Conservation (phyloP, 805 yeast genomes). For the Myxozyma kluyveri region DNA sequence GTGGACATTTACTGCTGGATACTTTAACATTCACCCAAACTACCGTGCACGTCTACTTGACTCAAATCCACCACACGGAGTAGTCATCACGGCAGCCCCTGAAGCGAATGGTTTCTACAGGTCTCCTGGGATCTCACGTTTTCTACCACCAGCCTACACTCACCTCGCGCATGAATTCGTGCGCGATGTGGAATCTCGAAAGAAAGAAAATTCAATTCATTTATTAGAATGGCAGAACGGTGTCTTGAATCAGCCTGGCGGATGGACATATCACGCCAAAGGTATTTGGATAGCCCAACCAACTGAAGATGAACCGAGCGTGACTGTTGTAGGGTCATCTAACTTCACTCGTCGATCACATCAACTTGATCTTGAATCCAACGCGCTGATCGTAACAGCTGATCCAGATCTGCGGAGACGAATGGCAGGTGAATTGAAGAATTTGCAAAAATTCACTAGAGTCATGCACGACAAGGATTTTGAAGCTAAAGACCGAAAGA, state of each 20-base stretch:
- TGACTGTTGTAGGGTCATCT: conserved; percentile 87
- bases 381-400: conserved; percentile 73
- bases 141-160: conserved; percentile 83
- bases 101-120: conserved; percentile 90
- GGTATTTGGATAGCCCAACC: conserved; percentile 73
- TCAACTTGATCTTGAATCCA: conserved; percentile 80
- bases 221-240: conserved; percentile 88
- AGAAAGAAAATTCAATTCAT: conserved; percentile 48
- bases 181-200: conserved; percentile 46
- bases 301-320: conserved; percentile 55
- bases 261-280: conserved; percentile 98
- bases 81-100: conserved; percentile 87
- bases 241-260: conserved; percentile 69
- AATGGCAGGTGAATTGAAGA: conserved; percentile 62
- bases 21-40: conserved; percentile 84
- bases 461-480: conserved; percentile 61
- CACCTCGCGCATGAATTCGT: conserved; percentile 70
- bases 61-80: conserved; percentile 55
- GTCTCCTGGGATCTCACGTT: conserved; percentile 75
- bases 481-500: conserved; percentile 56
- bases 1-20: conserved; percentile 95
- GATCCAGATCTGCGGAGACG: conserved; percentile 55
- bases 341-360: conserved; percentile 91
- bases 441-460: conserved; percentile 56
- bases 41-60: conserved; percentile 58